Conservation (phyloP, 495 filamentous ascomycete genomes). For the Aspergillus diversus region DNA sequence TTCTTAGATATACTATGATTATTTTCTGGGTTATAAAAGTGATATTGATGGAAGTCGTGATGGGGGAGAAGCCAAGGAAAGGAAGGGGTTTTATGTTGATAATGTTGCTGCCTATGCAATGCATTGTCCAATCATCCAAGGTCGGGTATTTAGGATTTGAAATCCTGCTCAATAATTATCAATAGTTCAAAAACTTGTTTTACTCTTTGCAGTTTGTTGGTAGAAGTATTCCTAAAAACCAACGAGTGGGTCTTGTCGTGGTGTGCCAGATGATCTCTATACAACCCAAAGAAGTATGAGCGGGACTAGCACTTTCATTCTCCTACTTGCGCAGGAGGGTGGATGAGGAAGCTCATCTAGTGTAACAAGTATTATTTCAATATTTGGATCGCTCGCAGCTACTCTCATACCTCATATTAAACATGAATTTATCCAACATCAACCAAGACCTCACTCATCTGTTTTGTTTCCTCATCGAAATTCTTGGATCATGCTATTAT, state of each 20-base stretch:
- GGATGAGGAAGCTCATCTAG: too few relatives aligned
- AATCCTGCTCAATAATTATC: neutral
- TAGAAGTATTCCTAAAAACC: neutral
- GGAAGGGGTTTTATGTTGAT: neutral
- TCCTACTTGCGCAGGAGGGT: too few relatives aligned
- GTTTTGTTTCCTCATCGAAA: neutral
- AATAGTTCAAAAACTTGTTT: neutral
- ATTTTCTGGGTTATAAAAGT: neutral
- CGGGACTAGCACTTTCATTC: too few relatives aligned
- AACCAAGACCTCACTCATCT: too few relatives aligned
- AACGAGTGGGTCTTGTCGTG: too few relatives aligned
- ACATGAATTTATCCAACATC: too few relatives aligned
- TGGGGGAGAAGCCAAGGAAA: neutral
- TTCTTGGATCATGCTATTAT: neutral
- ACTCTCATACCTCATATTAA: too few relatives aligned
- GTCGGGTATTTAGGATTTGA: neutral
- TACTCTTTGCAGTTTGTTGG: neutral
- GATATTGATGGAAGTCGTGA: neutral
- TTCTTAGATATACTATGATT: neutral
- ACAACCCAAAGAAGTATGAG: too few relatives aligned
- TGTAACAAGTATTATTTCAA: too few relatives aligned
- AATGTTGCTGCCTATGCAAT: constrained; percentile 17
- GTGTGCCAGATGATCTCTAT: too few relatives aligned
- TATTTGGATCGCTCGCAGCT: too few relatives aligned
- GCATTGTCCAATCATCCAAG: neutral